Evolutionary conservation across 805 yeast species (phyloP).

Genomic region (Kregervanrija delftensis): DNA sequence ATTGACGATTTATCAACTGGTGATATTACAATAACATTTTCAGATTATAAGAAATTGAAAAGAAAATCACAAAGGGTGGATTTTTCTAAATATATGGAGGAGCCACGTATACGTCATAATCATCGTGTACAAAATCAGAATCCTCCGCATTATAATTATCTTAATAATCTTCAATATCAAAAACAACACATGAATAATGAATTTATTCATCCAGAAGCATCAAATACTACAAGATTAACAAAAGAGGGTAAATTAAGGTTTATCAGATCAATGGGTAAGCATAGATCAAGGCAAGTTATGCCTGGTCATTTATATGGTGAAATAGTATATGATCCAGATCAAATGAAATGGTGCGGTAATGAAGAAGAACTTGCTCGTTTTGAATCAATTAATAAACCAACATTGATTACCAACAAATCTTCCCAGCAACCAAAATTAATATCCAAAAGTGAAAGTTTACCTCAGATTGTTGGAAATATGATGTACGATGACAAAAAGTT

Average conservation of each 20-base stretch:
- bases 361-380: slow-evolving; percentile 49
- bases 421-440: slow-evolving; percentile 5
- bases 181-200: neutral
- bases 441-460: slow-evolving; percentile 10
- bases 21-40: slow-evolving; percentile 23
- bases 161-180: neutral
- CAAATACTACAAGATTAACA: slow-evolving; percentile 17
- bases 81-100: slow-evolving; percentile 22
- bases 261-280: slow-evolving; percentile 23
- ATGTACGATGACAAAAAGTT: slow-evolving; percentile 49
- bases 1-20: slow-evolving; percentile 20
- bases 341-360: slow-evolving; percentile 59
- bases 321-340: slow-evolving; percentile 49
- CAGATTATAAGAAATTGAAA: slow-evolving; percentile 20
- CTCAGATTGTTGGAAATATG: slow-evolving; percentile 47
- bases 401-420: slow-evolving; percentile 23
- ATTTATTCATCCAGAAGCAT: neutral
- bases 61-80: slow-evolving; percentile 22
- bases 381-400: slow-evolving; percentile 35
- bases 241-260: slow-evolving; percentile 27
- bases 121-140: neutral
- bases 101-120: slow-evolving; percentile 7
- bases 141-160: slow-evolving; percentile 8
- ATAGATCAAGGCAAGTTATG: slow-evolving; percentile 19
- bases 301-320: slow-evolving; percentile 29